phyloP scores from a whole-genome alignment of 352 stramenopile genomes.

The Thalassiosira exigua region DNA sequence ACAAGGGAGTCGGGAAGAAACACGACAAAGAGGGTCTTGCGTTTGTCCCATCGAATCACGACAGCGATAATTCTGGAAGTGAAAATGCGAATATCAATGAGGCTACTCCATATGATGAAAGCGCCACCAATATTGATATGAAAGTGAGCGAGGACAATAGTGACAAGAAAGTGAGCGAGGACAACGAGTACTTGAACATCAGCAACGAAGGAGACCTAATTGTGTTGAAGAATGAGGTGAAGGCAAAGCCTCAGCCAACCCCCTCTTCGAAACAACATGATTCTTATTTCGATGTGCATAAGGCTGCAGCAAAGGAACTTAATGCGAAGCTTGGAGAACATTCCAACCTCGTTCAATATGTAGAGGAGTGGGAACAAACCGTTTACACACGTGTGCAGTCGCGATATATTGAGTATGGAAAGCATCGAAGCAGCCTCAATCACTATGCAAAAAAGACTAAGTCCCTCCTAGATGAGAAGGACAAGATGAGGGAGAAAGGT shows the following conservation, averaged over 20 bases:
- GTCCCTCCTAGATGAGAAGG: slow-evolving; percentile 37
- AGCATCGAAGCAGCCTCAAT: slow-evolving; percentile 47
- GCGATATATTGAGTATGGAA: slow-evolving; percentile 50
- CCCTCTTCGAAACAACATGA: neutral
- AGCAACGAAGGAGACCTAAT: slow-evolving; percentile 29
- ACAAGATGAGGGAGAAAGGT: slow-evolving; percentile 41
- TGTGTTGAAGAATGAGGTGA: slow-evolving; percentile 14
- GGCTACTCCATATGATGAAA: slow-evolving; percentile 3
- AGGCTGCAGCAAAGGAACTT: slow-evolving; percentile 45
- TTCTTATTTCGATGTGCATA: slow-evolving; percentile 56
- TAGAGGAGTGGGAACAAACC: slow-evolving; percentile 53
- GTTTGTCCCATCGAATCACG: no score
- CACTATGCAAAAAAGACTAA: slow-evolving; percentile 63
- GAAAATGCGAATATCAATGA: slow-evolving; percentile 9
- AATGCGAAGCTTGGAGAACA: slow-evolving; percentile 45
- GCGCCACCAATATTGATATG: slow-evolving; percentile 7
- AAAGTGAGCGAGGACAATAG: slow-evolving; percentile 6
- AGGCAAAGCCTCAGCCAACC: neutral
- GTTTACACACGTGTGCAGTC: slow-evolving; percentile 50
- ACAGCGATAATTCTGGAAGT: neutral
- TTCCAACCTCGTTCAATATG: slow-evolving; percentile 46
- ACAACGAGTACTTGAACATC: slow-evolving; percentile 43
- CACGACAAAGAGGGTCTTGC: neutral
- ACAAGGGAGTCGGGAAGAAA: slow-evolving; percentile 16
- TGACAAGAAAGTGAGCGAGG: slow-evolving; percentile 1